Evolutionary conservation across 768 basidiomycete species (phyloP).

Genomic region (Xerocomellus dryophilus): DNA sequence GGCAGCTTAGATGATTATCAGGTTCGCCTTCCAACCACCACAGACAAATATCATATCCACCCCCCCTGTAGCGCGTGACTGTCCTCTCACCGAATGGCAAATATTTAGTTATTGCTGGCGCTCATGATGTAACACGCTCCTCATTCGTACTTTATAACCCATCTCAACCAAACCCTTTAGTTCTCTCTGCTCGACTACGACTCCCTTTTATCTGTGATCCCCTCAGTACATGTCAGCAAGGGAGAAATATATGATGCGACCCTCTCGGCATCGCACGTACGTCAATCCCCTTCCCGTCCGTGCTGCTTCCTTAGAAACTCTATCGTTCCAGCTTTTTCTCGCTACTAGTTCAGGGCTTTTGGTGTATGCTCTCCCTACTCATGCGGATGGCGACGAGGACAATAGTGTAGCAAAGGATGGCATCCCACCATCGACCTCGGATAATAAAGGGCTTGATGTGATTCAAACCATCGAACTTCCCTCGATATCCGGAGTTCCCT

Average conservation of each 20-base stretch:
- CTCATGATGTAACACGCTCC: conserved; percentile 53
- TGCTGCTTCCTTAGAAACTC: background rate
- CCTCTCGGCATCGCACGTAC: conserved; percentile 65
- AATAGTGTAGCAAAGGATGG: background rate
- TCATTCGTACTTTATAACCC: conserved; percentile 15
- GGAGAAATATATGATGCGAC: conserved; percentile 87
- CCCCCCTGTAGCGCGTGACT: conserved; percentile 68
- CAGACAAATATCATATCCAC: background rate
- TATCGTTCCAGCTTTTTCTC: conserved; percentile 52
- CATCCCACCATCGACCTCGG: conserved; percentile 33
- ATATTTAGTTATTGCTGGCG: conserved; percentile 69
- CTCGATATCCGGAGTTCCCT: conserved; percentile 40
- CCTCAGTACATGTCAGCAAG: conserved; percentile 50
- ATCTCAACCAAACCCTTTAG: conserved; percentile 32
- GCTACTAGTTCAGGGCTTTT: conserved; percentile 62
- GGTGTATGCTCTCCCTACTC: conserved; percentile 55
- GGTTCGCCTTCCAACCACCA: conserved; percentile 41
- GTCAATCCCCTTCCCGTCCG: conserved; percentile 13
- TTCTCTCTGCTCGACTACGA: conserved; percentile 68
- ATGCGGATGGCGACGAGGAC: background rate
- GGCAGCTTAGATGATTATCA: conserved; percentile 78
- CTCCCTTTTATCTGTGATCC: conserved; percentile 46
- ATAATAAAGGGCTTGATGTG: conserved; percentile 36
- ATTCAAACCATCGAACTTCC: conserved; percentile 56
- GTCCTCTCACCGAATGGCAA: conserved; percentile 67